These are phyloP conservation scores for Neonectria ditissima DNA, from an alignment of 2,329 filamentous ascomycete genomes.

Conservation along the genomic window DNA sequence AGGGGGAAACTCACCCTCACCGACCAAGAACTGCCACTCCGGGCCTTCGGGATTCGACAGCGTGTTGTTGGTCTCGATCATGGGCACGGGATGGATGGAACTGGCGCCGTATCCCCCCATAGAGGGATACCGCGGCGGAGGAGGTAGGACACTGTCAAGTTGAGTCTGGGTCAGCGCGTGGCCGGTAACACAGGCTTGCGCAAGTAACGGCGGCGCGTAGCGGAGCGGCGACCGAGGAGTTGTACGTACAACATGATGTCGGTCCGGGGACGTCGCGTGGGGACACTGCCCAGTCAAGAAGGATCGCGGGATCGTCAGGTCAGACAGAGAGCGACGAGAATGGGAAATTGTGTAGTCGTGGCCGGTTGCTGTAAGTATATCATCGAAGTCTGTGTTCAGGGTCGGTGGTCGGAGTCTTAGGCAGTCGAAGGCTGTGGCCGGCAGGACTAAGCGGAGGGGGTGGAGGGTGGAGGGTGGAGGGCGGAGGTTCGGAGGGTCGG, in stretches of 20 bases:
- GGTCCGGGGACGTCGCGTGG: constrained; percentile 6
- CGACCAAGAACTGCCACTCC: constrained; percentile 90
- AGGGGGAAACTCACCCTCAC: constrained; percentile 74
- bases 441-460: constrained; percentile 21
- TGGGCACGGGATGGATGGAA: constrained; percentile 74
- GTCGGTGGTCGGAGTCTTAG: background rate
- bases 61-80: constrained; percentile 95
- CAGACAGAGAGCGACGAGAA: constrained; percentile 6
- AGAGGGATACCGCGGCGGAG: constrained; percentile 85
- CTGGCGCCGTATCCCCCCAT: constrained; percentile 77
- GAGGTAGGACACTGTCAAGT: constrained; percentile 79
- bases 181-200: constrained; percentile 12
- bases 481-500: constrained; percentile 19
- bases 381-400: background rate
- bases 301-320: background rate
- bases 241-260: constrained; percentile 45
- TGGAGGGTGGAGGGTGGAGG: too few species aligned
- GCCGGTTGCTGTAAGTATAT: background rate
- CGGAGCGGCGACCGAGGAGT: background rate
- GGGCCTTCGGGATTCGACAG: constrained; percentile 82
- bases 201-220: constrained; percentile 24
- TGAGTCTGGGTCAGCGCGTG: constrained; percentile 37
- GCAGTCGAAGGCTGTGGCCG: constrained; percentile 3
- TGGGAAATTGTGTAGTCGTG: constrained; percentile 1
- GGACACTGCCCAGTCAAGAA: constrained; percentile 8